A percentile compares a stretch with the other conserved stretches of the same genome.
These are phyloP conservation scores for Alternaria arborescens DNA, from an alignment of 2,329 filamentous ascomycete species.

Conservation along the genomic window DNA sequence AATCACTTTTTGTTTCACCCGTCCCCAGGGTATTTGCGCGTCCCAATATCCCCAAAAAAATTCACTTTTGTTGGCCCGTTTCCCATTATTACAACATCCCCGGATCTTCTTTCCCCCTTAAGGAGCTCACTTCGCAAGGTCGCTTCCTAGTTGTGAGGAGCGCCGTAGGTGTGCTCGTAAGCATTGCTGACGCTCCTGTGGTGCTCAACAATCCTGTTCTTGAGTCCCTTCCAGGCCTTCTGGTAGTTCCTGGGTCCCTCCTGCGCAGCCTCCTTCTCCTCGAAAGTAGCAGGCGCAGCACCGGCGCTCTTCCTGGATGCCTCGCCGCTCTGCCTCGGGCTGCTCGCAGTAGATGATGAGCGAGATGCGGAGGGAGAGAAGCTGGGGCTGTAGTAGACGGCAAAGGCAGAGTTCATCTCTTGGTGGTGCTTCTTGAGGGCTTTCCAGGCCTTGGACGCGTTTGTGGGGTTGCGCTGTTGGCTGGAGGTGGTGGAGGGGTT, in stretches of 20 bases:
- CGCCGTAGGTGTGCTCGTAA: constrained; percentile 27
- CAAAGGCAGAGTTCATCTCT: constrained; percentile 41
- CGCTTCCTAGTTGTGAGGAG: background rate
- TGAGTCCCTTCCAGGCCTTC: constrained; percentile 37
- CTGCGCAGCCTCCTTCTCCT: constrained; percentile 11
- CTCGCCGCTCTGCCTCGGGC: constrained; percentile 28
- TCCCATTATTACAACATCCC: background rate
- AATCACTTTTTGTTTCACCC: constrained; percentile 10
- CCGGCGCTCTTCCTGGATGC: constrained; percentile 7
- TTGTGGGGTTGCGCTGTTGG: constrained; percentile 25
- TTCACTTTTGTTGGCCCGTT: constrained; percentile 2
- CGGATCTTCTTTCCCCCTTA: background rate
- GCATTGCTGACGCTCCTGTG: constrained; percentile 39
- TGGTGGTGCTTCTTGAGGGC: constrained; percentile 44
- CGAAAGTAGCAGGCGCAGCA: background rate
- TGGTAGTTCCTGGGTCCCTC: constrained; percentile 29
- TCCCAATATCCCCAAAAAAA: background rate
- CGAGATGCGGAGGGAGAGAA: constrained; percentile 21
- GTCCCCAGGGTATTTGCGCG: constrained; percentile 8
- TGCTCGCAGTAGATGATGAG: constrained; percentile 12
- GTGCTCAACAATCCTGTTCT: constrained; percentile 43
- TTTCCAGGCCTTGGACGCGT: constrained; percentile 37
- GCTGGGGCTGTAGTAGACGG: constrained; percentile 36
- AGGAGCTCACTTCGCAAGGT: background rate
- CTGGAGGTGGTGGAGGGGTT: constrained; percentile 25